phyloP scores from a whole-genome alignment of 228 moss, liverwort and hornwort genomes.

The Sphagnum magellanicum region DNA sequence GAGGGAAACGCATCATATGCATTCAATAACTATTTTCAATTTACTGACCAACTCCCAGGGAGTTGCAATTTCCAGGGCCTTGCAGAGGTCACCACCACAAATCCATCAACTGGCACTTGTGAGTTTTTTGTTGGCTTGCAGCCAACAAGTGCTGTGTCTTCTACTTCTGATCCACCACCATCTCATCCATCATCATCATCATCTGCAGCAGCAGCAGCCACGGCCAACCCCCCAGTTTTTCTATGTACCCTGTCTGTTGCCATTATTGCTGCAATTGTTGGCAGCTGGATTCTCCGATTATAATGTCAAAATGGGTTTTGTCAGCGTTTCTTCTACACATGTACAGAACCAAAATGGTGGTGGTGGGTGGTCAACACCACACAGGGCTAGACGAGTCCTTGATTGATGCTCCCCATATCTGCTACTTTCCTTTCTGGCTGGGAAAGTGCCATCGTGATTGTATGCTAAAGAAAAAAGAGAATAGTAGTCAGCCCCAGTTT shows the following conservation, averaged over 20 bases:
- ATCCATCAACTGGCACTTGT: conserved; percentile 29
- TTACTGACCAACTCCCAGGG: conserved; percentile 10
- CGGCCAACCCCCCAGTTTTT: no score
- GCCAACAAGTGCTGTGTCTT: background rate
- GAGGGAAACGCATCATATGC: conserved; percentile 42
- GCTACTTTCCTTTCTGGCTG: conserved; percentile 3
- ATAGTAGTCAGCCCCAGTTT: conserved; percentile 8
- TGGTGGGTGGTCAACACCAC: background rate
- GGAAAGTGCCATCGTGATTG: conserved; percentile 28
- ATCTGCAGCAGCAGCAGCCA: background rate
- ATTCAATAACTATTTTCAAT: conserved; percentile 45
- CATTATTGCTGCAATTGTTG: background rate
- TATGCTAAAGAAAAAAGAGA: conserved; percentile 20
- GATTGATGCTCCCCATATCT: background rate
- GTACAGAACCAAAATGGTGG: background rate
- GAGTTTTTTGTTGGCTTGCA: conserved; percentile 24
- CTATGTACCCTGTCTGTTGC: no score
- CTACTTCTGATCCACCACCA: background rate
- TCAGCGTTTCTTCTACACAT: background rate
- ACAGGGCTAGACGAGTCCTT: no score
- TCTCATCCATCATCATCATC: conserved; percentile 1
- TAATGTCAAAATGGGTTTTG: background rate
- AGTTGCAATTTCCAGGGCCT: conserved; percentile 30
- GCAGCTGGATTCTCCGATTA: conserved; percentile 5
- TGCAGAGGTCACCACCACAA: conserved; percentile 17